phyloP scores from a whole-genome alignment of 2,329 filamentous ascomycete genomes.

The Rutstroemia sydowiana region DNA sequence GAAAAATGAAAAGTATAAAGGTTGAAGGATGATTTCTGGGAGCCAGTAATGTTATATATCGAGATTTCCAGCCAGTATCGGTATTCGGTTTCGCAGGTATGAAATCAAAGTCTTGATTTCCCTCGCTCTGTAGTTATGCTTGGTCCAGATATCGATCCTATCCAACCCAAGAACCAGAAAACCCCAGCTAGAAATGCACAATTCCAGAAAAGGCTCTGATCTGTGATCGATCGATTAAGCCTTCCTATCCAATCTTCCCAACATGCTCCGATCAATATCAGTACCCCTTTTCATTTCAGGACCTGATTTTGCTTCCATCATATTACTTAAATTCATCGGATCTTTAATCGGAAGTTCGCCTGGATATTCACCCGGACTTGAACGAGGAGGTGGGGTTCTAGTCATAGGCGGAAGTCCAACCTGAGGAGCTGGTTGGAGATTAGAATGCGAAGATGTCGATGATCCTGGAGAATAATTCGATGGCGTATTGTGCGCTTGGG shows the following conservation, averaged over 20 bases:
- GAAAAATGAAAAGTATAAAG: too few relatives aligned
- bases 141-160: too few relatives aligned
- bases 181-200: background rate
- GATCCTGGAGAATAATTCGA: conserved; percentile 28
- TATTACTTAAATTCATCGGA: conserved; percentile 30
- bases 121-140: too few relatives aligned
- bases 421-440: conserved; percentile 21
- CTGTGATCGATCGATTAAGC: conserved; percentile 11
- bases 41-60: too few relatives aligned
- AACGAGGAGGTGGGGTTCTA: conserved; percentile 27
- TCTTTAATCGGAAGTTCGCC: too few relatives aligned
- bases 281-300: too few relatives aligned
- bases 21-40: too few relatives aligned
- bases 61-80: too few relatives aligned
- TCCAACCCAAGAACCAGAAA: background rate
- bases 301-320: conserved; percentile 29
- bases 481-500: conserved; percentile 13
- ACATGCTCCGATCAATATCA: conserved; percentile 29
- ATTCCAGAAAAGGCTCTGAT: background rate
- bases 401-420: conserved; percentile 22
- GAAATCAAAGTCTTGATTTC: too few relatives aligned
- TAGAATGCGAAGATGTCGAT: conserved; percentile 25
- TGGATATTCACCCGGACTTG: conserved; percentile 24
- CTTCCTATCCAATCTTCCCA: conserved; percentile 25
- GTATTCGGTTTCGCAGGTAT: too few relatives aligned